These are phyloP conservation scores for Geranomyces michiganensis DNA, from an alignment of 192 early-diverging fungal species.

Conservation along the genomic window DNA sequence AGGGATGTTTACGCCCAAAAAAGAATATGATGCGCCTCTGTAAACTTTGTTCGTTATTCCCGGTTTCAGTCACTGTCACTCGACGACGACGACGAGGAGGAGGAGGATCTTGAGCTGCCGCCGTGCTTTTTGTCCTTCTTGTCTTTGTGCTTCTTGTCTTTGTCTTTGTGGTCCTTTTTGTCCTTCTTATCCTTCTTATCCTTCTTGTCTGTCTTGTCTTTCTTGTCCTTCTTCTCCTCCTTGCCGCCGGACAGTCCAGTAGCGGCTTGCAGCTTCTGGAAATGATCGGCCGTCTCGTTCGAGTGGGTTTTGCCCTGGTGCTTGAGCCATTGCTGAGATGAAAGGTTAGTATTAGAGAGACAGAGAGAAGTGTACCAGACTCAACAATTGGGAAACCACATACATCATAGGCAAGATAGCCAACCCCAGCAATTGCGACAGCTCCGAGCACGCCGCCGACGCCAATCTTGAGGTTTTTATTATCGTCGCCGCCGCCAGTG, in stretches of 20 bases:
- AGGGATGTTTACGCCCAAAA: too few species aligned
- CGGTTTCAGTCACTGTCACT: slow-evolving; percentile 24
- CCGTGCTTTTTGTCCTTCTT: slow-evolving; percentile 18
- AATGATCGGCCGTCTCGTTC: slow-evolving; percentile 30
- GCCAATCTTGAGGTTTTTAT: slow-evolving; percentile 6
- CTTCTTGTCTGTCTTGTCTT: slow-evolving; percentile 11
- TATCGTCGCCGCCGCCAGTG: neutral
- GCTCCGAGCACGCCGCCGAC: slow-evolving; percentile 28
- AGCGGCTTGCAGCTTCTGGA: slow-evolving; percentile 17
- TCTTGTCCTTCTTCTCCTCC: slow-evolving; percentile 1
- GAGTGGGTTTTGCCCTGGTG: slow-evolving; percentile 41
- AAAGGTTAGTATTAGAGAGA: too few species aligned
- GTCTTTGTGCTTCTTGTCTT: slow-evolving; percentile 28
- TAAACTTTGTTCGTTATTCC: too few species aligned
- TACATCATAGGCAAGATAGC: neutral
- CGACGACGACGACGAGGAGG: neutral
- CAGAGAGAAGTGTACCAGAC: too few species aligned
- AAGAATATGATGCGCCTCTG: too few species aligned
- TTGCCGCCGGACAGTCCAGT: neutral
- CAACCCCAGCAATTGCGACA: slow-evolving; percentile 35
- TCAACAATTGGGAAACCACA: too few species aligned
- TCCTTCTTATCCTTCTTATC: slow-evolving; percentile 16
- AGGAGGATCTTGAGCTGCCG: neutral
- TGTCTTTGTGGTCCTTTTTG: slow-evolving; percentile 19
- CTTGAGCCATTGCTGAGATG: slow-evolving; percentile 37